Evolutionary conservation across 2,329 filamentous ascomycete genomes (phyloP).

Genomic region (Cordyceps pruinosa): DNA sequence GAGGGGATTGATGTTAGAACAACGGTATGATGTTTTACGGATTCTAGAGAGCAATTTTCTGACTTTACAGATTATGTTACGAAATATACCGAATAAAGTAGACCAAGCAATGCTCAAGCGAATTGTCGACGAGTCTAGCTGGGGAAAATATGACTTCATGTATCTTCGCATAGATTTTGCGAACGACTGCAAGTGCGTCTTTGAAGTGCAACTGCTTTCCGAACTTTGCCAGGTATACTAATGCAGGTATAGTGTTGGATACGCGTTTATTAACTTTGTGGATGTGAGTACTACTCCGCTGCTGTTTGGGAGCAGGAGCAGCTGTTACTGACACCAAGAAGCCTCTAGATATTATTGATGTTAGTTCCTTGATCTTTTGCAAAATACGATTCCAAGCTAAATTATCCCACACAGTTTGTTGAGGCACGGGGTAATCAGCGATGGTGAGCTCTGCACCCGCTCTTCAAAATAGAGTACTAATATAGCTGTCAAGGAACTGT

Average conservation of each 20-base stretch:
- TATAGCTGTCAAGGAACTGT: constrained; percentile 52
- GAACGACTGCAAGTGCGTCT: constrained; percentile 70
- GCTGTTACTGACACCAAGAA: constrained; percentile 34
- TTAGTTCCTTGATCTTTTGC: constrained; percentile 30
- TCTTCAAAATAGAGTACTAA: background rate
- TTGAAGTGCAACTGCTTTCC: too few species aligned
- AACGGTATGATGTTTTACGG: constrained; percentile 46
- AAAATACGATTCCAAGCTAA: background rate
- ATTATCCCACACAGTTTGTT: constrained; percentile 53
- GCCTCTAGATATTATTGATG: constrained; percentile 67
- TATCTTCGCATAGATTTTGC: constrained; percentile 88
- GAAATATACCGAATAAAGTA: constrained; percentile 90
- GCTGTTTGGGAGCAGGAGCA: background rate
- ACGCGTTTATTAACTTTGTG: constrained; percentile 94
- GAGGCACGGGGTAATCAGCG: constrained; percentile 61
- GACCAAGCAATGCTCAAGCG: constrained; percentile 69
- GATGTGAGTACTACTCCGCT: constrained; percentile 48
- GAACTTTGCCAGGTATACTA: background rate
- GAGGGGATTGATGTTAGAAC: constrained; percentile 67
- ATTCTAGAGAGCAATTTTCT: background rate
- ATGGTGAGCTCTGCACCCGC: constrained; percentile 42
- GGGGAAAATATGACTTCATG: constrained; percentile 86
- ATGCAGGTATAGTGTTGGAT: constrained; percentile 64
- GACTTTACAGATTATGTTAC: constrained; percentile 69
- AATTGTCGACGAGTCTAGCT: constrained; percentile 71